Evolutionary conservation across 129 eudicot species (phyloP).

Genomic region (Centaurea solstitialis): DNA sequence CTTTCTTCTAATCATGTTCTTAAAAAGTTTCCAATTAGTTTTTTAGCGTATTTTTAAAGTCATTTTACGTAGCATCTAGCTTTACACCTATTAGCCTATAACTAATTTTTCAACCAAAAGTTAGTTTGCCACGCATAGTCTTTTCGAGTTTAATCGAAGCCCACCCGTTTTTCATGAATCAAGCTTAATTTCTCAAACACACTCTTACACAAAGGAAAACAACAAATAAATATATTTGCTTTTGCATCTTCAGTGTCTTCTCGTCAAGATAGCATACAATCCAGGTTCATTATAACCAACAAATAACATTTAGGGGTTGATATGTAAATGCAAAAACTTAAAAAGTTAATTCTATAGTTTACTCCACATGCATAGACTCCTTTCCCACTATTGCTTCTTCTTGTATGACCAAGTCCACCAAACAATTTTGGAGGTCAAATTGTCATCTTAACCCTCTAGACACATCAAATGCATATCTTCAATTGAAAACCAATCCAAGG

Average conservation of each 20-base stretch:
- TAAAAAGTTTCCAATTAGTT: no score
- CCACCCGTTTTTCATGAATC: not conserved
- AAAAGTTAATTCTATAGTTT: conserved; percentile 5
- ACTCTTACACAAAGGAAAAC: conserved; percentile 10
- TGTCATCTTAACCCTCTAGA: conserved; percentile 15
- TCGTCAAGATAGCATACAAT: not conserved
- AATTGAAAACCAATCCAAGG: conserved; percentile 22
- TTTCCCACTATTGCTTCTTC: conserved; percentile 31
- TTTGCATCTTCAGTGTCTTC: not conserved
- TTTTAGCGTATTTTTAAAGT: no score
- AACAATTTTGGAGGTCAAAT: not conserved
- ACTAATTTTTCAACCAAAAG: not conserved
- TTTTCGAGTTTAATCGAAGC: not conserved
- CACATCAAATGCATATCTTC: not conserved
- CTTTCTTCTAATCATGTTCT: not conserved
- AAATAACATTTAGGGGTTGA: conserved; percentile 3
- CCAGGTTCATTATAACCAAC: not conserved
- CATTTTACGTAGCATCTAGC: no score
- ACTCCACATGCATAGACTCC: conserved; percentile 21
- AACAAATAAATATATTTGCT: not conserved
- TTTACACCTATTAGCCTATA: not conserved
- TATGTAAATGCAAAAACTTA: not conserved
- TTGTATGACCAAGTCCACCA: conserved; percentile 37
- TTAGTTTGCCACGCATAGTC: not conserved
- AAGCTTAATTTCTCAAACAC: conserved; percentile 17